Base-by-base conservation (phyloP, 1,139 yeast species). In the Scheffersomyces quercinus region DNA sequence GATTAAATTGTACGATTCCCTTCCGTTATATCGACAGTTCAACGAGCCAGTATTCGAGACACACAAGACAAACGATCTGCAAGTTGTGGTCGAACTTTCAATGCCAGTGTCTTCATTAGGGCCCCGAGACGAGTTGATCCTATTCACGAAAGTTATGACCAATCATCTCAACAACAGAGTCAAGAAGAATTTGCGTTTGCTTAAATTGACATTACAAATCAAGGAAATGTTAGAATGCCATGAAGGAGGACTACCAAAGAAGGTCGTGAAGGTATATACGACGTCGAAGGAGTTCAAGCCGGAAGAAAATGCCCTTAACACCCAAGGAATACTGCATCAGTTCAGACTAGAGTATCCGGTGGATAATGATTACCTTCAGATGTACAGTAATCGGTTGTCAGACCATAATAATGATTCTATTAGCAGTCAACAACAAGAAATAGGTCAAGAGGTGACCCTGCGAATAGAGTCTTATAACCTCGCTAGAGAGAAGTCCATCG, bases 21-120 rank as follows among this genome's bases (percentile, higher is more conserved):
- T 79, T 30, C 84, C 84, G 2, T 57, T 79, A 6, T 79, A 78
- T 51, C 61, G 83, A 26, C 82, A 79, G 55, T 72, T 74, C 62
- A 66, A 77, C 58, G 75, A 83, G 60, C 77, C 85, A 13, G 60
- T 70, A 30, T 53, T 68, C 43, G 73, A 74, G 46, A 55, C 64
- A 32, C 54, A 60, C 8, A 65, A 65, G 4, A 68, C 80, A 1
- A 53, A 59, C 11, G 81, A 78, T 50, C 65, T 68, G 15, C 73
- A 72, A 47, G 65, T 75, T 4, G 53, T 74, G 37, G 63, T 70
- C 6, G 80, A 78, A 31, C 58, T 75, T 35, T 59, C 70, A 3
- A 49, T 79, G 26, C 78, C 82, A 0, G 64, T 65, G 3, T 62
- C 75, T 3, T 69, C 81, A n/a, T 65, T 79, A 10, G 83, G 84